These are phyloP conservation scores for Nepenthes alata DNA, from an alignment of 179 eudicot genomes.

Conservation along the genomic window DNA sequence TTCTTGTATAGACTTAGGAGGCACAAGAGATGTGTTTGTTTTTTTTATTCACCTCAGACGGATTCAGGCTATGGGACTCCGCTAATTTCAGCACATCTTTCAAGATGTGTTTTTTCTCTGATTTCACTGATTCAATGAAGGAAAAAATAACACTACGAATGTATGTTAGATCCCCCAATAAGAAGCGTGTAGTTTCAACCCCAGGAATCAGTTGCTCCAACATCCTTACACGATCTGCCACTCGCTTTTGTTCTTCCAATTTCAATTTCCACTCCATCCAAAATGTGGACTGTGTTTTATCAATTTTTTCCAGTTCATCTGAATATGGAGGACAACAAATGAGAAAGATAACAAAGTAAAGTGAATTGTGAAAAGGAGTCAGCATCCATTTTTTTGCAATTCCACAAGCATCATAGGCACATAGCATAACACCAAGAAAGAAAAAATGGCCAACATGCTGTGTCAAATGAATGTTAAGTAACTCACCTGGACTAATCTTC, in stretches of 20 bases:
- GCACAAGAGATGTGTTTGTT: not conserved
- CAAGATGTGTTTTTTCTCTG: conserved; percentile 63
- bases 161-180: conserved; percentile 64
- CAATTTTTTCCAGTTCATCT: conserved; percentile 70
- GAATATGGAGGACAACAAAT: not conserved
- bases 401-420: not conserved
- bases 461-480: not conserved
- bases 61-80: conserved; percentile 56
- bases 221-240: conserved; percentile 69
- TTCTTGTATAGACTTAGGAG: not conserved
- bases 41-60: conserved; percentile 40
- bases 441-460: not conserved
- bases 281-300: conserved; percentile 69
- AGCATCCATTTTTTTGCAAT: not conserved
- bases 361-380: not conserved
- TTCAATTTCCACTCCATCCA: conserved; percentile 97
- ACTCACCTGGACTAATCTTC: conserved; percentile 67
- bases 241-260: conserved; percentile 70
- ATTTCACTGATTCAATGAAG: conserved; percentile 61
- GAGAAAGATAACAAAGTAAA: not conserved
- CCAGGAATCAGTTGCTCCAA: conserved; percentile 94
- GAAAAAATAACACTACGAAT: conserved; percentile 50
- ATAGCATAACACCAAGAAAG: not conserved
- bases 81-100: conserved; percentile 57
- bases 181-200: conserved; percentile 66